A percentile compares a stretch with the other conserved stretches of the same genome.
Conservation (phyloP, 1,284 basidiomycete genomes). For the Microbotryum silenes-acaulis region DNA sequence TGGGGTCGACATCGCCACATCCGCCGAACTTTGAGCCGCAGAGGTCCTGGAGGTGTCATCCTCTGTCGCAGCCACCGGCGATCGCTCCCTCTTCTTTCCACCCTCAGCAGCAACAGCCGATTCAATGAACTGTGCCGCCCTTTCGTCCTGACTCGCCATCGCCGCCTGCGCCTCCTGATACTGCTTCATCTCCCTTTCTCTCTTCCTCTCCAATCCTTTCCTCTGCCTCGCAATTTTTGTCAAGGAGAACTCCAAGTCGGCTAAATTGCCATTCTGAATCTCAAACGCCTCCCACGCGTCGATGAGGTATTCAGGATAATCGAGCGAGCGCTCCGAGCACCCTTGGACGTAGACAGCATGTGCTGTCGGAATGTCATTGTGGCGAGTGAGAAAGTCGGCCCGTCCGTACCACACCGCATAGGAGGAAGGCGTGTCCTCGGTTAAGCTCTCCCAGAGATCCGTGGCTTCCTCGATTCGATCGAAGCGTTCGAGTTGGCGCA, state of each 20-base stretch:
- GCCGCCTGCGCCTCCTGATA: too few species aligned
- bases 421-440: constrained; percentile 20
- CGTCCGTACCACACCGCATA: constrained; percentile 35
- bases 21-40: neutral
- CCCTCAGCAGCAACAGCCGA: constrained; percentile 6
- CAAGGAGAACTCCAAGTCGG: constrained; percentile 58
- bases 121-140: constrained; percentile 7
- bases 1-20: constrained; percentile 12
- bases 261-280: constrained; percentile 64
- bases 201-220: constrained; percentile 57
- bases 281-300: constrained; percentile 83
- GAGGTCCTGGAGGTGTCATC: constrained; percentile 8
- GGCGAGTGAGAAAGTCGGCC: constrained; percentile 37
- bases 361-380: constrained; percentile 48
- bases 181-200: constrained; percentile 53
- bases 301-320: constrained; percentile 89
- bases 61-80: constrained; percentile 1
- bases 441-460: constrained; percentile 33
- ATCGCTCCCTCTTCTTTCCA: constrained; percentile 47
- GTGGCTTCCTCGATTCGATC: constrained; percentile 33
- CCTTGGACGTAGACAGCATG: constrained; percentile 57
- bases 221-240: constrained; percentile 40
- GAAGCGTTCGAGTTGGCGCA: constrained; percentile 44
- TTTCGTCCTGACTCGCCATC: too few species aligned
- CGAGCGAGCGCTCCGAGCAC: constrained; percentile 57